Evolutionary conservation across 495 filamentous ascomycete species (phyloP).

Genomic region (Aspergillus incahuasiensis): DNA sequence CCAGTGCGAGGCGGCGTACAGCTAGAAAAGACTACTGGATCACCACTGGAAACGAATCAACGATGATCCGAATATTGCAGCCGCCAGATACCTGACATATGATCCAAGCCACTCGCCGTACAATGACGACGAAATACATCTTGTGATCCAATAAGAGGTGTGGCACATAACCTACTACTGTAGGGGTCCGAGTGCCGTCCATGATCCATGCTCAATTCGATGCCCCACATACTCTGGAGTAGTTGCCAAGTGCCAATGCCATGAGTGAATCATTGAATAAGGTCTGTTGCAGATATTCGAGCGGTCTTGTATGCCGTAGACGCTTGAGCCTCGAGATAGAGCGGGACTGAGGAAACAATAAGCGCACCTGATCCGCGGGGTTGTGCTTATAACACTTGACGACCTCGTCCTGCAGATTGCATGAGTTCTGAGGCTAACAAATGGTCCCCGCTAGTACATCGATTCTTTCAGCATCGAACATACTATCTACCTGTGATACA

Average conservation of each 20-base stretch:
- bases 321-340: too few species aligned
- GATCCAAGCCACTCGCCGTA: conserved; percentile 8
- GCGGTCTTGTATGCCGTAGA: too few species aligned
- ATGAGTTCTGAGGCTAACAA: background rate
- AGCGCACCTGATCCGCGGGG: too few species aligned
- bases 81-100: background rate
- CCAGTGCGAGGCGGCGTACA: background rate
- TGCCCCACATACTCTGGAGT: conserved; percentile 10
- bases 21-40: background rate
- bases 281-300: too few species aligned
- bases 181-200: conserved; percentile 17
- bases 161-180: background rate
- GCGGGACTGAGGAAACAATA: too few species aligned
- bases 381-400: background rate
- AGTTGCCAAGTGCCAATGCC: background rate
- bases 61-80: background rate
- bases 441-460: background rate
- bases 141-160: conserved; percentile 5
- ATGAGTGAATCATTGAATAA: too few species aligned
- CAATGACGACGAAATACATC: conserved; percentile 9
- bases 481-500: background rate
- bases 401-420: background rate
- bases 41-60: background rate
- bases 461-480: background rate
- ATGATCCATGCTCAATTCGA: conserved; percentile 6